Evolutionary conservation across 257 asterid genomes (phyloP).

Genomic region (Agastache rugosa): DNA sequence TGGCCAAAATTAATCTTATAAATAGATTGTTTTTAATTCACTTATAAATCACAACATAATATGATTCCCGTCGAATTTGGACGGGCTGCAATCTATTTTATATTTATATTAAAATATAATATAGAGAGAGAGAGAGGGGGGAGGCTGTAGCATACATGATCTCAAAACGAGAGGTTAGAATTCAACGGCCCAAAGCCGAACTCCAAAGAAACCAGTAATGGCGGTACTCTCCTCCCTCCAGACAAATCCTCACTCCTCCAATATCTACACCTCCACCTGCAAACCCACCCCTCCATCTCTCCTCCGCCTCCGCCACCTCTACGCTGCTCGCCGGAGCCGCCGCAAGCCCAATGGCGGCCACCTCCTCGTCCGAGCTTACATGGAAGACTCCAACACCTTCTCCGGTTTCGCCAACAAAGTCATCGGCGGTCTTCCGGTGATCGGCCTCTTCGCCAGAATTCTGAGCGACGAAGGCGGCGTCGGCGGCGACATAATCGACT

Average conservation of each 20-base stretch:
- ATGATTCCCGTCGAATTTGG: too few species aligned
- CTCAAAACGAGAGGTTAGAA: slow-evolving; percentile 59
- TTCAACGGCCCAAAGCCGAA: slow-evolving; percentile 42
- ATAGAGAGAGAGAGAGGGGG: neutral
- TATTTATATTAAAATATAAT: too few species aligned
- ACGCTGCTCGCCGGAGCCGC: slow-evolving; percentile 42
- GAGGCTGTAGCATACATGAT: neutral
- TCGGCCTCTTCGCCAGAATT: slow-evolving; percentile 85
- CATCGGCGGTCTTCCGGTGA: slow-evolving; percentile 85
- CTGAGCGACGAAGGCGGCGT: slow-evolving; percentile 89
- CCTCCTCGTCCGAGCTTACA: slow-evolving; percentile 62
- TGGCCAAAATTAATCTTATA: too few species aligned
- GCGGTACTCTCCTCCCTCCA: slow-evolving; percentile 75
- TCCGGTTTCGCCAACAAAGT: slow-evolving; percentile 76
- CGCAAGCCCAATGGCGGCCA: slow-evolving; percentile 47
- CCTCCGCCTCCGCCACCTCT: slow-evolving; percentile 53
- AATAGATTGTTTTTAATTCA: too few species aligned
- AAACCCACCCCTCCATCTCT: slow-evolving; percentile 57
- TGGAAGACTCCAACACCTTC: slow-evolving; percentile 81
- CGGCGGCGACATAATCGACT: slow-evolving; percentile 79
- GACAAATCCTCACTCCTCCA: slow-evolving; percentile 50
- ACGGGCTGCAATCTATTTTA: too few species aligned
- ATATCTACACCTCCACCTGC: slow-evolving; percentile 44
- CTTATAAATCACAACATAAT: too few species aligned
- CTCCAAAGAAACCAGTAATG: slow-evolving; percentile 50